Conservation (phyloP, 1,284 basidiomycete genomes). For the Vanrija pseudolonga region DNA sequence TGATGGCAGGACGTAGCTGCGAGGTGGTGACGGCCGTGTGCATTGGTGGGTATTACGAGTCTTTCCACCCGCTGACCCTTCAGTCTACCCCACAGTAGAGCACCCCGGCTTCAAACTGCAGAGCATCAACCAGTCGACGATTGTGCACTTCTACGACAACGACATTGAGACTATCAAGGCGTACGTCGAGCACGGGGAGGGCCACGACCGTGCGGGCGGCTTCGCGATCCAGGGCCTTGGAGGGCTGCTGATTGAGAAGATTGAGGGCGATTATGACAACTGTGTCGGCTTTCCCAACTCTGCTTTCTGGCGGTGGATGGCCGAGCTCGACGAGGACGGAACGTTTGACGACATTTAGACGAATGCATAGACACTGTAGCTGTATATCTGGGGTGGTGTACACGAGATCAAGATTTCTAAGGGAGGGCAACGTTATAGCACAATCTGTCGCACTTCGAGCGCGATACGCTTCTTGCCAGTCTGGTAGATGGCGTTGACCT, state of each 20-base stretch:
- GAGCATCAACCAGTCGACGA: conserved; percentile 77
- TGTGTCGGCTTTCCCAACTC: conserved; percentile 65
- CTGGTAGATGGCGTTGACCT: conserved; percentile 70
- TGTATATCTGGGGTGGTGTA: too few species aligned
- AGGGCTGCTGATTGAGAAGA: conserved; percentile 70
- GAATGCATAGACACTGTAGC: not conserved
- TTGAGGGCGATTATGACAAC: conserved; percentile 90
- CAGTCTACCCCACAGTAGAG: conserved; percentile 76
- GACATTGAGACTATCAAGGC: conserved; percentile 61
- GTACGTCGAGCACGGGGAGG: conserved; percentile 85
- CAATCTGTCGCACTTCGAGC: conserved; percentile 23
- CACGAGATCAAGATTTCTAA: too few species aligned
- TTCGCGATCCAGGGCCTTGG: conserved; percentile 92
- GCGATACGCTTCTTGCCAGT: conserved; percentile 36
- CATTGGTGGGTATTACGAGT: conserved; percentile 57
- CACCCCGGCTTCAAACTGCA: conserved; percentile 82
- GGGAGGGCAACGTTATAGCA: not conserved
- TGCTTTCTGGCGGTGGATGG: conserved; percentile 48
- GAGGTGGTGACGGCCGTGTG: conserved; percentile 88
- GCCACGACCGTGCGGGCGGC: conserved; percentile 85
- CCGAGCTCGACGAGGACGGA: conserved; percentile 42
- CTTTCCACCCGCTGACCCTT: not conserved
- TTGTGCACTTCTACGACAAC: conserved; percentile 76
- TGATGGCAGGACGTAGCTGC: conserved; percentile 77
- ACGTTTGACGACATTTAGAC: conserved; percentile 43